Base-by-base conservation (phyloP, 352 stramenopile species). In the Pythium plurisporium region DNA sequence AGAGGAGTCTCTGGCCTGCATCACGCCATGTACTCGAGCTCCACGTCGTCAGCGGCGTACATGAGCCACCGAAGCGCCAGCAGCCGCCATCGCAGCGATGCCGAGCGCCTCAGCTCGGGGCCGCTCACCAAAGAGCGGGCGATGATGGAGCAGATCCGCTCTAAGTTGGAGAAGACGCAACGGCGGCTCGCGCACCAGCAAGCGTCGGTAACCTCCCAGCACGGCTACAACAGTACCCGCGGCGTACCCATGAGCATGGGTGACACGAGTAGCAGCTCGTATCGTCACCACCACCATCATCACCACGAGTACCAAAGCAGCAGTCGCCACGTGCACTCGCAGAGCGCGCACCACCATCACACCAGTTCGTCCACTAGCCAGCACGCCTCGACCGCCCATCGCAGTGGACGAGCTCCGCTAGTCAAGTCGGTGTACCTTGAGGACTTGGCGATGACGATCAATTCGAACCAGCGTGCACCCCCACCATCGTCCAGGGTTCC, bases 61-160 rank as follows among this genome's bases (percentile, higher is more conserved):
- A 11, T 27, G 38, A 63, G 55, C 30, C 55, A 46, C 23, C 46
- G 31, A 20, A 36, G 23, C 46, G 48, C 29, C 34, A 47, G 42
- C 27, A 45, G n/a, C 7, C 52, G 59, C 45, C 37, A 34, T 34
- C 51, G 27, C 27, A 30, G 25, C 27, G n/a, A 19, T 27, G 45
- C 55, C 36, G 60, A 62, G 38, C 52, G 53, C 8, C 30, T 54
- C 22, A 60, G 48, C 25, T 47, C 29, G 2, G 54, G 44, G 14
- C 61, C 61, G 54, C 61, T 68, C 54, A 73, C 76, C n/a, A 72
- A 62, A 15, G 79, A 89, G 64, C 79, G 79, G 50, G 69, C 61
- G 29, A 85, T 85, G 76, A 86, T 89, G 73, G 73, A 86, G 31
- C 64, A 82, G 58, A 89, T 89, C 62, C 79, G 77, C 40, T 71